phyloP scores from a whole-genome alignment of 768 basidiomycete species.

The Tricholoma matsutake region DNA sequence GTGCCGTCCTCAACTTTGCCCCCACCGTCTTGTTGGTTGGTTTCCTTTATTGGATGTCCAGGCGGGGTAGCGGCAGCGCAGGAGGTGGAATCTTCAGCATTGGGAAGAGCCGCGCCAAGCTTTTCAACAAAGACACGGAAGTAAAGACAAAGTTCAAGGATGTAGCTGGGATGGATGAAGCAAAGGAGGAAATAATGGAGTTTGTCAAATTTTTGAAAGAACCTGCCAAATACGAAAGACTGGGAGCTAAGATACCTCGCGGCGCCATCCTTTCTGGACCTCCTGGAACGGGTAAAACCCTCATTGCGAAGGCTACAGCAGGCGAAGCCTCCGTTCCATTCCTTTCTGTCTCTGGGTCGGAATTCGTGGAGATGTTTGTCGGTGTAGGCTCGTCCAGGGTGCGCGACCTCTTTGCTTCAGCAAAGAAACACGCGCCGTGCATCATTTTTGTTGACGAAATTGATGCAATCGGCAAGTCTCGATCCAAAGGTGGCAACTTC shows the following conservation, averaged over 20 bases:
- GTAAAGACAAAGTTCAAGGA: conserved; percentile 93
- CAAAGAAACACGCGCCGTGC: conserved; percentile 96
- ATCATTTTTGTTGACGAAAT: conserved; percentile 99
- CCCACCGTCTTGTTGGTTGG: conserved; percentile 93
- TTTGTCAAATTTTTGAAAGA: conserved; percentile 99
- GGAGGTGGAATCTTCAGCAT: conserved; percentile 95
- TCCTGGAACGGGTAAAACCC: conserved; percentile 97
- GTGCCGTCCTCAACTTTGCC: conserved; percentile 83
- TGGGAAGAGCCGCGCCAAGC: conserved; percentile 89
- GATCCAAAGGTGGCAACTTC: conserved; percentile 73
- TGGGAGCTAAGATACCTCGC: conserved; percentile 97
- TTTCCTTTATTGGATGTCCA: conserved; percentile 84
- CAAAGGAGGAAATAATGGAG: conserved; percentile 99
- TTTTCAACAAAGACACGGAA: conserved; percentile 97
- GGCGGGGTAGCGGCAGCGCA: conserved; percentile 62
- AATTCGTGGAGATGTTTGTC: conserved; percentile 99
- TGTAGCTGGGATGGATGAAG: conserved; percentile 99
- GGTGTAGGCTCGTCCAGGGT: conserved; percentile 98
- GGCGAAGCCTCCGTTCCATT: conserved; percentile 98
- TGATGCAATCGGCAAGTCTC: conserved; percentile 95
- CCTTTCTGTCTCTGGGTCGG: conserved; percentile 97
- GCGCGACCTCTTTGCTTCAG: conserved; percentile 94
- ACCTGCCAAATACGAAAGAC: conserved; percentile 88
- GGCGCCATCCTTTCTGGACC: conserved; percentile 94
- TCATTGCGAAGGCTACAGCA: conserved; percentile 97